These are phyloP conservation scores for Lactarius akahatsu DNA, from an alignment of 768 basidiomycete genomes.

Conservation along the genomic window DNA sequence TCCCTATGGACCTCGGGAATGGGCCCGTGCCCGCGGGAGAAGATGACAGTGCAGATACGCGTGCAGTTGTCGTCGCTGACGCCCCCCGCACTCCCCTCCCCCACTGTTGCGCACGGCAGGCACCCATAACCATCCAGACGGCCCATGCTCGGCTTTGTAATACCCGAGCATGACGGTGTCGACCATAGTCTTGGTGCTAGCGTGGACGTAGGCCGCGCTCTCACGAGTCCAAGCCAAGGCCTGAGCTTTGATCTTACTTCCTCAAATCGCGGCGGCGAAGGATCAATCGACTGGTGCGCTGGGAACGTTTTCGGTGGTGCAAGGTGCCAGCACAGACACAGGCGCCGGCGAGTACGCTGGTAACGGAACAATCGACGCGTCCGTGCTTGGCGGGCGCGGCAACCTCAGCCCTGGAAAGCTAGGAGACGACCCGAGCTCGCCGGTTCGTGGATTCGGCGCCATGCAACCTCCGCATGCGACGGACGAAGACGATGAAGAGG, in stretches of 20 bases:
- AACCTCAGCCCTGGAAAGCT: constrained; percentile 9
- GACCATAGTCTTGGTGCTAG: background rate
- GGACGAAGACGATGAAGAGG: constrained; percentile 8
- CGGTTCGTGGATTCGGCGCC: background rate
- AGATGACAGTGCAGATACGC: too few species aligned
- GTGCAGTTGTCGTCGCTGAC: too few species aligned
- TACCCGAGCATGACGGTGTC: background rate
- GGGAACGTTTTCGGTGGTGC: background rate
- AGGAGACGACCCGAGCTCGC: background rate
- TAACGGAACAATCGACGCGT: background rate
- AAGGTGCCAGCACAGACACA: background rate
- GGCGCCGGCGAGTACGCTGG: too few species aligned
- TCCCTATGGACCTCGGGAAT: constrained; percentile 6
- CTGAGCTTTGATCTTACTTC: background rate
- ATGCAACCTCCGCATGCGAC: too few species aligned
- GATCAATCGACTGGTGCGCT: constrained; percentile 11
- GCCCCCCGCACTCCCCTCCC: constrained; percentile 1
- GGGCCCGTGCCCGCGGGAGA: too few species aligned
- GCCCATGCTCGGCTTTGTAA: constrained; percentile 16
- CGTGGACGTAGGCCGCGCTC: too few species aligned
- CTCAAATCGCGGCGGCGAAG: background rate
- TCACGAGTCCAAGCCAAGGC: background rate
- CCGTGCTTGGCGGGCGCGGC: constrained; percentile 17
- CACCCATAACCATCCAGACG: constrained; percentile 10
- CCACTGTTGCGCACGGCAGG: background rate